Evolutionary conservation across 768 basidiomycete species (phyloP).

Genomic region (Stropharia rugosoannulata): DNA sequence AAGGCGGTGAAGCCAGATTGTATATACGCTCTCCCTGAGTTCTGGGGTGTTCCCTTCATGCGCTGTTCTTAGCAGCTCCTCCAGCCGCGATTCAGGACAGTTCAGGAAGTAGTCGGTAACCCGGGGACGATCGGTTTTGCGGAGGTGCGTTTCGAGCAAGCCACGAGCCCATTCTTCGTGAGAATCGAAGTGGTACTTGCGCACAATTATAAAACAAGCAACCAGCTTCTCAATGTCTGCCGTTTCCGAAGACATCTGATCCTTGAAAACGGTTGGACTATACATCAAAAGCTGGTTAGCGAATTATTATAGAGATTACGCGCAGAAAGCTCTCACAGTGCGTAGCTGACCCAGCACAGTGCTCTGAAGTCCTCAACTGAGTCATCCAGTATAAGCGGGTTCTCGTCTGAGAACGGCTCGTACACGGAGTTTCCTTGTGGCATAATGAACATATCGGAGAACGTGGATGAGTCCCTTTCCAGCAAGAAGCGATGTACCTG

Average conservation of each 20-base stretch:
- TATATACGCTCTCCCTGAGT: neutral
- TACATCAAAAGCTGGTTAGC: neutral
- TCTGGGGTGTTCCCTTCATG: neutral
- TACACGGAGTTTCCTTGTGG: neutral
- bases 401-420: conserved; percentile 5
- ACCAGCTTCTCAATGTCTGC: neutral
- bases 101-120: neutral
- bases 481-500: conserved; percentile 15
- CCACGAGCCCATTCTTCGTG: conserved; percentile 5
- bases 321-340: conserved; percentile 9
- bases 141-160: neutral
- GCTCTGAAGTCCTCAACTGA: conserved; percentile 14
- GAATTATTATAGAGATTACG: neutral
- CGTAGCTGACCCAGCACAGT: conserved; percentile 19
- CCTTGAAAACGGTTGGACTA: neutral
- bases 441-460: conserved; percentile 12
- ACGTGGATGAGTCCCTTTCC: conserved; percentile 10
- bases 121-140: too few relatives aligned
- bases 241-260: neutral
- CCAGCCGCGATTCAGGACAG: neutral
- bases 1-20: neutral
- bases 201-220: neutral
- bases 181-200: conserved; percentile 9
- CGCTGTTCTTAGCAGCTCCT: neutral
- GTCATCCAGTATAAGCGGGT: conserved; percentile 14